A percentile compares a stretch with the other conserved stretches of the same genome.
These are phyloP conservation scores for Colletotrichum kahawae DNA, from an alignment of 2,329 filamentous ascomycete genomes.

Conservation along the genomic window DNA sequence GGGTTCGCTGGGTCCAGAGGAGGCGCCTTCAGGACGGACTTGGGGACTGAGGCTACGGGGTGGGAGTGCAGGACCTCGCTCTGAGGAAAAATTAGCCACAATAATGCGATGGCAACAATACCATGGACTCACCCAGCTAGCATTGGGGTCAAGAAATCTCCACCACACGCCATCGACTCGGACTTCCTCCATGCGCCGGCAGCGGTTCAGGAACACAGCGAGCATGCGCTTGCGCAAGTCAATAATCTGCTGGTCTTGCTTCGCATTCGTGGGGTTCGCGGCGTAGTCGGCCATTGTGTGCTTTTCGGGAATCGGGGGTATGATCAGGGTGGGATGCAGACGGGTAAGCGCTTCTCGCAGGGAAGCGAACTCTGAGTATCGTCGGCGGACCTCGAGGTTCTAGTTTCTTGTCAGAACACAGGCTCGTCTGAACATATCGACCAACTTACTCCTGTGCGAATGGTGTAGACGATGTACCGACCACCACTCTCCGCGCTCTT, in stretches of 20 bases:
- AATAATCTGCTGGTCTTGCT: constrained; percentile 96
- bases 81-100: constrained; percentile 50
- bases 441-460: constrained; percentile 81
- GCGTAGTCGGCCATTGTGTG: constrained; percentile 99
- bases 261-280: constrained; percentile 95
- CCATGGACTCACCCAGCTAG: constrained; percentile 80
- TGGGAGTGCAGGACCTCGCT: constrained; percentile 94
- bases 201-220: constrained; percentile 92
- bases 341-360: constrained; percentile 86
- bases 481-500: constrained; percentile 94
- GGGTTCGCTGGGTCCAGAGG: constrained; percentile 95
- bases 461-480: constrained; percentile 96
- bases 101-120: neutral
- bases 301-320: constrained; percentile 97
- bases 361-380: constrained; percentile 97
- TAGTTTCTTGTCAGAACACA: constrained; percentile 38
- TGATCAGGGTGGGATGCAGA: constrained; percentile 91
- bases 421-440: neutral
- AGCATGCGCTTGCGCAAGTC: constrained; percentile 97
- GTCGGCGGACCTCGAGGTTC: constrained; percentile 93
- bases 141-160: constrained; percentile 96
- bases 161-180: constrained; percentile 95
- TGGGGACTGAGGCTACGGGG: constrained; percentile 88
- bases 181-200: constrained; percentile 89
- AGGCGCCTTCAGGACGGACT: constrained; percentile 93